Percentiles rank a stretch among this genome's conserved stretches.
These are phyloP conservation scores for Tolypocladium album DNA, from an alignment of 2,329 filamentous ascomycete species.

Conservation along the genomic window DNA sequence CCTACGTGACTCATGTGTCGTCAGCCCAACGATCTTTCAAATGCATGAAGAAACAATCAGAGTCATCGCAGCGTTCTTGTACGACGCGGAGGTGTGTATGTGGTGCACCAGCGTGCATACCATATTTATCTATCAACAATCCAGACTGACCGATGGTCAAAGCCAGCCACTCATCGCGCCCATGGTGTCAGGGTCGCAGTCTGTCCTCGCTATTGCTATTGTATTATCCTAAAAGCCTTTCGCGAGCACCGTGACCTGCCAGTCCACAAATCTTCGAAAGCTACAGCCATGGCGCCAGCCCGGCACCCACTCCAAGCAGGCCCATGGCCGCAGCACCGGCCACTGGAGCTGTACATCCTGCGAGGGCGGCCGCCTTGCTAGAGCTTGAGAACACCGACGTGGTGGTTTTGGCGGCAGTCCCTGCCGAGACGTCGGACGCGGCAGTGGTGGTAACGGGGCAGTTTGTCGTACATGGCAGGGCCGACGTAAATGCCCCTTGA, in stretches of 20 bases:
- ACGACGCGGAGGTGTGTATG: background rate
- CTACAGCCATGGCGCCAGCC: conserved; percentile 10
- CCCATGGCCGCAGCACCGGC: conserved; percentile 16
- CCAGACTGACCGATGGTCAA: background rate
- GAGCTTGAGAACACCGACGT: conserved; percentile 8
- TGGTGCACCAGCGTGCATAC: background rate
- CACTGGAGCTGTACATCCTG: conserved; percentile 14
- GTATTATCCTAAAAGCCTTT: background rate
- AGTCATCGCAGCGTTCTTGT: too few relatives aligned
- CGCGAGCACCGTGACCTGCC: background rate
- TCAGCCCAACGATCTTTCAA: too few relatives aligned
- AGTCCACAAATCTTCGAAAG: background rate
- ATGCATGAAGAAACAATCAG: too few relatives aligned
- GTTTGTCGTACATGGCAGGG: conserved; percentile 28
- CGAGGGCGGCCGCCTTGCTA: conserved; percentile 11
- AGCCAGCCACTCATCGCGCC: background rate
- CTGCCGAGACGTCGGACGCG: conserved; percentile 9
- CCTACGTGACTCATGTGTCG: too few relatives aligned
- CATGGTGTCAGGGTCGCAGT: background rate
- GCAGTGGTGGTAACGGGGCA: conserved; percentile 24
- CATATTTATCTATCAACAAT: background rate
- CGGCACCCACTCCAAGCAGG: conserved; percentile 16
- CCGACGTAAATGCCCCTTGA: conserved; percentile 28
- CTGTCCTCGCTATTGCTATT: background rate
- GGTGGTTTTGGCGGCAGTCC: conserved; percentile 9